phyloP scores from a whole-genome alignment of 805 yeast species.

The Candida suzukii region DNA sequence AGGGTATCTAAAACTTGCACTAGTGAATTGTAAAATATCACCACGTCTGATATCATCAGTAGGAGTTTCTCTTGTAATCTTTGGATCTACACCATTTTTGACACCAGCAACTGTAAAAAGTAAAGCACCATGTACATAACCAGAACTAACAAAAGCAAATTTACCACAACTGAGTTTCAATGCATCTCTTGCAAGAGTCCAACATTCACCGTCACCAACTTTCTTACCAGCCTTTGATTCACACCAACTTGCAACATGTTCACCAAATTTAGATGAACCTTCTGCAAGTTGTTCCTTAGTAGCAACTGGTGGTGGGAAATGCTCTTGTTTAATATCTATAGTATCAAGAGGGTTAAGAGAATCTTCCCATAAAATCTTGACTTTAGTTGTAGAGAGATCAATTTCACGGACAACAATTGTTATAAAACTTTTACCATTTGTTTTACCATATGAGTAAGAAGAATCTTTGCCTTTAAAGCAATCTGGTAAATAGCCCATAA shows the following conservation, averaged over 20 bases:
- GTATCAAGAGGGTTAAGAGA: constrained; percentile 14
- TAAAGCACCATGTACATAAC: constrained; percentile 38
- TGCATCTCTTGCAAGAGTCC: constrained; percentile 54
- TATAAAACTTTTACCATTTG: constrained; percentile 22
- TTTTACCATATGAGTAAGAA: constrained; percentile 22
- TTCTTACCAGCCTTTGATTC: constrained; percentile 37
- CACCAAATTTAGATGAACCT: constrained; percentile 37
- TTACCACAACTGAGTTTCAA: constrained; percentile 47
- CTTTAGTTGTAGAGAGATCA: constrained; percentile 33
- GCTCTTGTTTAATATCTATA: constrained; percentile 24
- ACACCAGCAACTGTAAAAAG: constrained; percentile 14
- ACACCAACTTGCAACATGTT: constrained; percentile 48
- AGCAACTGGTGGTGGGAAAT: constrained; percentile 36
- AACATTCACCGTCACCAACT: constrained; percentile 54
- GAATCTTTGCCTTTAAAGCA: constrained; percentile 30
- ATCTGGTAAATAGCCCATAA: constrained; percentile 27
- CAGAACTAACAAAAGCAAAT: constrained; percentile 47
- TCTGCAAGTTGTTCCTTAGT: constrained; percentile 27
- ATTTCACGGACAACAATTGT: constrained; percentile 29
- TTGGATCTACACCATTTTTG: constrained; percentile 8
- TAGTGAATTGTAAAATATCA: constrained; percentile 45
- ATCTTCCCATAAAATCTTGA: constrained; percentile 34
- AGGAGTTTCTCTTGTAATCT: constrained; percentile 13
- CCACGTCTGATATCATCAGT: constrained; percentile 43
- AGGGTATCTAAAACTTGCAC: constrained; percentile 32